Percentiles rank a stretch among this genome's conserved stretches.
Evolutionary conservation across 108 stramenopile species (phyloP).

Genomic region (Cyclostephanos tholiformis): DNA sequence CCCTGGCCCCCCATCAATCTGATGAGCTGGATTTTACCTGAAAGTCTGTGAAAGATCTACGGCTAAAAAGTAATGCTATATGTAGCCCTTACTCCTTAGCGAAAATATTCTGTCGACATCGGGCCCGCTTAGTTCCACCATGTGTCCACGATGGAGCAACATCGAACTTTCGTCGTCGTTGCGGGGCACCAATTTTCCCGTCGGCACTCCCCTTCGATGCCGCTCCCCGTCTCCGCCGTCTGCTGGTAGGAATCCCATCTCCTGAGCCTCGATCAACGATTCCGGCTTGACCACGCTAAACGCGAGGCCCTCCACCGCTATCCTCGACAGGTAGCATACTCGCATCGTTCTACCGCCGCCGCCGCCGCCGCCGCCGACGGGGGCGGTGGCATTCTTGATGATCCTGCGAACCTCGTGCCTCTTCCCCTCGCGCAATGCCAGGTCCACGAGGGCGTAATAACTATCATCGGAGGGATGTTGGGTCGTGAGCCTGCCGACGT

Average conservation of each 20-base stretch:
- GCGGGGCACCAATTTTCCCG: not conserved
- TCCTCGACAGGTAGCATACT: slow-evolving; percentile 37
- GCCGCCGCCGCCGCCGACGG: no score
- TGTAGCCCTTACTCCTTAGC: not conserved
- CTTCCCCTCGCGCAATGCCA: slow-evolving; percentile 34
- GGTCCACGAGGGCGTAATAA: slow-evolving; percentile 28
- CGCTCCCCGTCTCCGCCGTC: slow-evolving; percentile 1
- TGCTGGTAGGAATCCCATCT: slow-evolving; percentile 9
- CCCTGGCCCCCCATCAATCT: not conserved
- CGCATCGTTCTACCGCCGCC: slow-evolving; percentile 10
- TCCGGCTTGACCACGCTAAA: slow-evolving; percentile 12
- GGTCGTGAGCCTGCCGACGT: slow-evolving; percentile 29
- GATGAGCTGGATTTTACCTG: not conserved
- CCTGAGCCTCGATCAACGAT: slow-evolving; percentile 10
- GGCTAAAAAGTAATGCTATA: not conserved
- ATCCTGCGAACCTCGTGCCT: slow-evolving; percentile 38
- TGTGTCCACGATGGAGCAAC: slow-evolving; percentile 20
- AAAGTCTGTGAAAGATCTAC: not conserved
- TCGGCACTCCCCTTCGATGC: slow-evolving; percentile 5
- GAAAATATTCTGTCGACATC: slow-evolving; percentile 38
- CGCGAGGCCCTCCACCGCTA: slow-evolving; percentile 34
- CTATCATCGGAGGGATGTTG: slow-evolving; percentile 32
- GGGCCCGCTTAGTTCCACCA: slow-evolving; percentile 18
- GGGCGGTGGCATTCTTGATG: slow-evolving; percentile 18
- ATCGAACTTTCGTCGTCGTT: not conserved